phyloP scores from a whole-genome alignment of 768 basidiomycete species.

The Leucocoprinus leucothites region DNA sequence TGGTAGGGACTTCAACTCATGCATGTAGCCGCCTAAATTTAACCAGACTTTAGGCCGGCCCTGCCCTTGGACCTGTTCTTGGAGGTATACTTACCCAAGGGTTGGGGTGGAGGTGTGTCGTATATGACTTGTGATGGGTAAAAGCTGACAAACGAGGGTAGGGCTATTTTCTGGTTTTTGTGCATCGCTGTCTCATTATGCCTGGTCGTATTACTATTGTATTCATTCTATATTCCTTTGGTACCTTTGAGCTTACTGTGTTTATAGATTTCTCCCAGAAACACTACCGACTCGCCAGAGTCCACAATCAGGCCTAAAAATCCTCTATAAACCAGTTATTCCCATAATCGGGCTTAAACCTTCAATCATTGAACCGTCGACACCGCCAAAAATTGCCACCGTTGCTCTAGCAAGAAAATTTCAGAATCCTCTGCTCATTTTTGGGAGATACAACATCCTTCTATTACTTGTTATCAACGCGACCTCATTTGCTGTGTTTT shows the following conservation, averaged over 20 bases:
- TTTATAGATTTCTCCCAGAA: conserved; percentile 45
- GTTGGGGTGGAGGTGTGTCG: conserved; percentile 60
- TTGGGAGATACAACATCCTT: conserved; percentile 52
- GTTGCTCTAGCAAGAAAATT: conserved; percentile 31
- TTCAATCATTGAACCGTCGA: background rate
- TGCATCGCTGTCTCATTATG: conserved; percentile 45
- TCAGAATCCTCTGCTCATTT: conserved; percentile 53
- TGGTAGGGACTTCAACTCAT: conserved; percentile 30
- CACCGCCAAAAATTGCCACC: conserved; percentile 20
- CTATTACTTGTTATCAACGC: conserved; percentile 50
- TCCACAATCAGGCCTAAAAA: background rate
- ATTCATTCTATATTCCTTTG: conserved; percentile 3
- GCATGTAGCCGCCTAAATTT: no score
- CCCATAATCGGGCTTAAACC: conserved; percentile 3
- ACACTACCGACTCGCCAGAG: conserved; percentile 27
- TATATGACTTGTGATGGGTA: background rate
- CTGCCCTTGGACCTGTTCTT: conserved; percentile 57
- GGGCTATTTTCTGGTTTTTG: conserved; percentile 64
- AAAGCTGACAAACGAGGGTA: conserved; percentile 16
- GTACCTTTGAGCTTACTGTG: conserved; percentile 19
- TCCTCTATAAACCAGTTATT: conserved; percentile 7
- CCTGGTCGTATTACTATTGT: conserved; percentile 48
- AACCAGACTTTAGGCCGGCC: conserved; percentile 31
- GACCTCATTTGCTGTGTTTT: conserved; percentile 51
- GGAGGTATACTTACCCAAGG: conserved; percentile 54